phyloP scores from a whole-genome alignment of 192 early-diverging fungal species.

The Coemansia sp. region DNA sequence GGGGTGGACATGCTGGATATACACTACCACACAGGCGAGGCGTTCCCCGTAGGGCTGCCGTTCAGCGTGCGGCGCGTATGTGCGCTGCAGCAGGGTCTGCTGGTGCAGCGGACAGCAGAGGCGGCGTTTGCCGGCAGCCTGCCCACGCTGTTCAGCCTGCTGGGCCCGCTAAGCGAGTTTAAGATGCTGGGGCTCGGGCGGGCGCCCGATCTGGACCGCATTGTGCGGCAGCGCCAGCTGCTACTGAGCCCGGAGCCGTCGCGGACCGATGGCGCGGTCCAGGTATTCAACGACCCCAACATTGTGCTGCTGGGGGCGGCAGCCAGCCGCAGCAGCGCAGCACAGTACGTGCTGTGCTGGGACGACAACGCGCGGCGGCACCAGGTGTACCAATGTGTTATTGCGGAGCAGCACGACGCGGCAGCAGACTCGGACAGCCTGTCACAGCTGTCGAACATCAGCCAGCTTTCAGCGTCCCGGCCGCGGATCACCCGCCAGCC shows the following conservation, averaged over 20 bases:
- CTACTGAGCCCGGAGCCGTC: constrained; percentile 36
- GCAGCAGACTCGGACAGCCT: constrained; percentile 5
- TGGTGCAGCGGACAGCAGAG: constrained; percentile 34
- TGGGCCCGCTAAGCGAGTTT: constrained; percentile 40
- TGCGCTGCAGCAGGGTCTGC: constrained; percentile 33
- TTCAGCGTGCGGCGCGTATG: constrained; percentile 30
- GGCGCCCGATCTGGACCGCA: constrained; percentile 15
- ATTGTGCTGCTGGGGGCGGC: constrained; percentile 23
- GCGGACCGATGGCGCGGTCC: constrained; percentile 3
- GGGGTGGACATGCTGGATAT: constrained; percentile 29
- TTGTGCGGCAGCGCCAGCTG: constrained; percentile 8
- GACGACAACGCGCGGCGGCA: constrained; percentile 24
- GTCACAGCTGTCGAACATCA: constrained; percentile 1
- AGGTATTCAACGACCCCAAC: constrained; percentile 36
- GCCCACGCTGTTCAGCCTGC: constrained; percentile 43
- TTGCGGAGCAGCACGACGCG: constrained; percentile 7
- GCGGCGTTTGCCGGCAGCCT: constrained; percentile 10
- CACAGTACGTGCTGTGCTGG: constrained; percentile 49
- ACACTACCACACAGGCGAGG: constrained; percentile 33
- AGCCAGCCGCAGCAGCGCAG: background rate
- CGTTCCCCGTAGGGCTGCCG: constrained; percentile 27
- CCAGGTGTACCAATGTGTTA: constrained; percentile 28
- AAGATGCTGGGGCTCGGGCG: constrained; percentile 42
- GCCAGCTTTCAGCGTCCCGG: constrained; percentile 24
- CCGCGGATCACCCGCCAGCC: constrained; percentile 31